Base-by-base conservation (phyloP, 805 yeast species). In the Wickerhamomyces silvicola region DNA sequence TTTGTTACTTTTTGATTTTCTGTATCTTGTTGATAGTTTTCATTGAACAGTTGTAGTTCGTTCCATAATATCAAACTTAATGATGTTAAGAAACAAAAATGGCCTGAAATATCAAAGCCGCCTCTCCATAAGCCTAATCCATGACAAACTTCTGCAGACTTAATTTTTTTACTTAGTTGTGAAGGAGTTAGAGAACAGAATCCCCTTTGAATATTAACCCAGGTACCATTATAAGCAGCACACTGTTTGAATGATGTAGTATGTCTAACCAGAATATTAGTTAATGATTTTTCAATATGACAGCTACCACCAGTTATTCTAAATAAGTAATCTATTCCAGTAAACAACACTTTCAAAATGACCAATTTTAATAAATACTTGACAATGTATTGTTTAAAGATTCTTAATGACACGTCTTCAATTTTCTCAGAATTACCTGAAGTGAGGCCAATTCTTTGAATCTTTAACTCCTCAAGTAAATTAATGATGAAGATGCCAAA, bases 71-170 rank as follows among this genome's bases (percentile, higher is more conserved):
- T 50, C 36, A 70, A 41, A 38, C 74, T 66, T 11, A 66, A 43
- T 6, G 66, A 66, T 2, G 60, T 47, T 2, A 72, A 34, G 32
- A 70, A 61, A 40, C 70, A 69, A 31, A 61, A 65, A 45, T 73
- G 80, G 2, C 78, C 78, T 24, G 75, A 68, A 5, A 66, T 53
- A 43, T 73, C 78, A 43, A 72, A 72, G 8, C 75, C 74, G 37
- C 64, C 62, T 5, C 45, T 45, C 78, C 79, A 72, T 11, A 40
- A 30, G 2, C 68, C 72, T 15, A 48, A 38, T 7, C 27, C 19
- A 17, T 51, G 42, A 35, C 68, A 64, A 4, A 25, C 31, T 27
- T 54, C 57, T 1, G 66, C 62, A 23, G 59, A 54, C 6, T 33
- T 38, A 8, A 59, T 43, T 2, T 35, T 27, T 10, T 28, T 5